Evolutionary conservation across 306 rosid species (phyloP).

Genomic region (Pueraria montana): DNA sequence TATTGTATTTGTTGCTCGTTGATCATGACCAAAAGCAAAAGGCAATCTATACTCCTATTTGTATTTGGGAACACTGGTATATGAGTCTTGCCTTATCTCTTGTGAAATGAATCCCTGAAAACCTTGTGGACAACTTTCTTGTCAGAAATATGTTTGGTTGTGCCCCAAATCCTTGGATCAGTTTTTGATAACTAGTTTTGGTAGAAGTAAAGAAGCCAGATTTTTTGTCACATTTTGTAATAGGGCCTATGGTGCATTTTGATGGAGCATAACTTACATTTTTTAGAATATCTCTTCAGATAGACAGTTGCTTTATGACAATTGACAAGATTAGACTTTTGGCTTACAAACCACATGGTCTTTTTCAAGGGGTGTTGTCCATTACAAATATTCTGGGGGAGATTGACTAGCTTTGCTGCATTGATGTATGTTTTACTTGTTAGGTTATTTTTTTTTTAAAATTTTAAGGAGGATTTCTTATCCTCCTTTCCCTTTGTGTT

Average conservation of each 20-base stretch:
- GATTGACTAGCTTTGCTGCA: no score
- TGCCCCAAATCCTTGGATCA: not conserved
- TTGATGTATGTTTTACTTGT: no score
- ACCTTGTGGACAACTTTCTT: not conserved
- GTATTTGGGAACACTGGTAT: not conserved
- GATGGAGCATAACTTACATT: not conserved
- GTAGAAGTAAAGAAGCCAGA: not conserved
- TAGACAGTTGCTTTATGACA: not conserved
- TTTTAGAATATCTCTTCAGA: not conserved
- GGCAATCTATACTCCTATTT: not conserved
- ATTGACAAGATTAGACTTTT: not conserved
- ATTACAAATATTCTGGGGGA: no score
- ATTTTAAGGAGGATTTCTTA: no score
- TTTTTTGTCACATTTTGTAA: not conserved
- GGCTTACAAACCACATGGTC: no score
- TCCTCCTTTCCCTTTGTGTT: no score
- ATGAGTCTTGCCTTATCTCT: not conserved
- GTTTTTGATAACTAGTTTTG: not conserved
- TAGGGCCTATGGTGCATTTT: not conserved
- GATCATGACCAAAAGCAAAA: not conserved
- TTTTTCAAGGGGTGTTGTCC: not conserved
- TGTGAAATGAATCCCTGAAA: slow-evolving; percentile 4
- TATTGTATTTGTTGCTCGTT: not conserved
- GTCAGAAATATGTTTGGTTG: not conserved
- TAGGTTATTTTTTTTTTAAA: no score